These are phyloP conservation scores for Backusella morwellensis DNA, from an alignment of 192 early-diverging fungal genomes.

Conservation along the genomic window DNA sequence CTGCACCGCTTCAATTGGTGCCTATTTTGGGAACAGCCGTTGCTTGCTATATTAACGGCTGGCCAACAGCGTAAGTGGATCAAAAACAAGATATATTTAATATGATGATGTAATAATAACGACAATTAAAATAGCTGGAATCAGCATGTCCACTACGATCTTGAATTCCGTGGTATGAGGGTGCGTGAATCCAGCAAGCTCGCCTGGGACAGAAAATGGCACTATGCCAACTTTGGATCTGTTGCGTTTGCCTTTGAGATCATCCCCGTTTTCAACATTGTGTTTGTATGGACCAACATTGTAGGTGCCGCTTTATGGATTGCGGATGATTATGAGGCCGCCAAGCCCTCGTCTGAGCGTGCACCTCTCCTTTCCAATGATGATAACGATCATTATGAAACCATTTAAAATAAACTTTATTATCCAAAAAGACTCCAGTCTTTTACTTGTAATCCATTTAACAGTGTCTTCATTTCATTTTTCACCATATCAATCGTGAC, in stretches of 20 bases:
- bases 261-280: slow-evolving; percentile 53
- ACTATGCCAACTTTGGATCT: slow-evolving; percentile 38
- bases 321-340: slow-evolving; percentile 46
- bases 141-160: slow-evolving; percentile 45
- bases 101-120: too few relatives aligned
- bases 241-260: slow-evolving; percentile 59
- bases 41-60: slow-evolving; percentile 46
- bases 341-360: background rate
- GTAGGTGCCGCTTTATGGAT: slow-evolving; percentile 66
- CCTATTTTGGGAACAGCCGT: slow-evolving; percentile 56
- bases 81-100: too few relatives aligned
- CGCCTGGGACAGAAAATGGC: slow-evolving; percentile 34
- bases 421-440: slow-evolving; percentile 60
- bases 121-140: slow-evolving; percentile 31
- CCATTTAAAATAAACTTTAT: slow-evolving; percentile 9
- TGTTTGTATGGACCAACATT: slow-evolving; percentile 70
- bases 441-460: slow-evolving; percentile 43
- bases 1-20: slow-evolving; percentile 53
- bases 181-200: slow-evolving; percentile 32
- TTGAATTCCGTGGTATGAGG: slow-evolving; percentile 42
- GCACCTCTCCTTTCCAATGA: background rate
- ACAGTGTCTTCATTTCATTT: slow-evolving; percentile 42
- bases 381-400: background rate
- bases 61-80: slow-evolving; percentile 35
- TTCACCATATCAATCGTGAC: slow-evolving; percentile 36